phyloP scores from a whole-genome alignment of 257 asterid genomes.

The Solanum okadae region DNA sequence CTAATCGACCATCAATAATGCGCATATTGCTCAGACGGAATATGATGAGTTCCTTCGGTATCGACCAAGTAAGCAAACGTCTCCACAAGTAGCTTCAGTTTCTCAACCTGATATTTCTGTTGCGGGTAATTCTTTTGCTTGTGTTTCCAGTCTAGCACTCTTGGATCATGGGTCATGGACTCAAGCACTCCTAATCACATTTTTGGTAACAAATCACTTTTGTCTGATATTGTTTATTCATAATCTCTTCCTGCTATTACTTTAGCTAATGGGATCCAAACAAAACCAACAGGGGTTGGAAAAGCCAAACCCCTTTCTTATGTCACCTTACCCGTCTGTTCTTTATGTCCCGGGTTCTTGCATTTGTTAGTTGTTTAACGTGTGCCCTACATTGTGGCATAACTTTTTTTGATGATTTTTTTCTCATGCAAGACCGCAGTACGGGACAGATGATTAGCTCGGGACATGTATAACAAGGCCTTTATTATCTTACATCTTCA shows the following conservation, averaged over 20 bases:
- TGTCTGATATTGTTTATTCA: background rate
- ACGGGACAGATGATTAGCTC: too few relatives aligned
- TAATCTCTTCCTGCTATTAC: background rate
- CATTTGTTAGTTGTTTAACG: background rate
- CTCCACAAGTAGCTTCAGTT: background rate
- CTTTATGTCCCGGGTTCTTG: background rate
- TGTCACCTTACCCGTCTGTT: background rate
- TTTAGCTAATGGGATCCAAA: background rate
- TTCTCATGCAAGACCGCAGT: background rate
- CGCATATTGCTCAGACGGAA: background rate
- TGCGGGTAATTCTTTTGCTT: background rate
- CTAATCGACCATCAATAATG: background rate
- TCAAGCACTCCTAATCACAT: background rate
- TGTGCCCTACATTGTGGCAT: background rate
- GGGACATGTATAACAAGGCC: background rate
- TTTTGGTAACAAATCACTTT: background rate
- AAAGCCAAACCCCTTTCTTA: background rate
- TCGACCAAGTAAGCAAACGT: background rate
- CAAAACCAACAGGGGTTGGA: background rate
- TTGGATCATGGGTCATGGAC: too few relatives aligned
- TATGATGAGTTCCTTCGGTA: background rate
- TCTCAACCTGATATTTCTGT: background rate
- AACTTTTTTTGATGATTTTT: background rate
- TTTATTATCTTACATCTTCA: background rate
- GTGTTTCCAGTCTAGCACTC: background rate